These are phyloP conservation scores for Ochetophila trinervis DNA, from an alignment of 306 rosid species.

Conservation along the genomic window DNA sequence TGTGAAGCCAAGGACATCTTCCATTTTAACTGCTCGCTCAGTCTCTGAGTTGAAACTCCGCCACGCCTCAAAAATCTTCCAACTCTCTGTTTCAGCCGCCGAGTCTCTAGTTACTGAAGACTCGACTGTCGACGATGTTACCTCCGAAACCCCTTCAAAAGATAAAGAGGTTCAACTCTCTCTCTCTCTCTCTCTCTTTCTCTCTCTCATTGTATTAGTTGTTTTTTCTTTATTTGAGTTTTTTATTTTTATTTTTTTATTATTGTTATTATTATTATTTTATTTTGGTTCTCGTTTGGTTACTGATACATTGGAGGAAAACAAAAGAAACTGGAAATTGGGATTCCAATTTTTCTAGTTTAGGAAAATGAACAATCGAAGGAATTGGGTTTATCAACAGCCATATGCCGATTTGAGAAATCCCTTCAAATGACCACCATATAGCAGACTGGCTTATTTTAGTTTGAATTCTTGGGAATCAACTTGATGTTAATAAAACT, in stretches of 20 bases:
- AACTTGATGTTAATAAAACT: no score
- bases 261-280: no score
- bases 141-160: conserved; percentile 20
- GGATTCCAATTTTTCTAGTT: background rate
- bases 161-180: conserved; percentile 32
- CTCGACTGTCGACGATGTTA: conserved; percentile 13
- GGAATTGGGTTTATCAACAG: background rate
- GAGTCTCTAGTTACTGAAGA: conserved; percentile 37
- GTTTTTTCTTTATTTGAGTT: background rate
- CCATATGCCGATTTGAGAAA: background rate
- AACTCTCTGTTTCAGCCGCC: conserved; percentile 32
- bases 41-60: conserved; percentile 5
- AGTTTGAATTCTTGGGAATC: background rate
- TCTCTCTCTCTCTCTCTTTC: conserved; percentile 1
- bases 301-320: background rate
- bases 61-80: conserved; percentile 2
- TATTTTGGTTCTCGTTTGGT: conserved; percentile 3
- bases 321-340: background rate
- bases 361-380: background rate
- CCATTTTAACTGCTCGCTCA: conserved; percentile 14
- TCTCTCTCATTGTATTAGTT: background rate
- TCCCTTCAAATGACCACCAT: no score
- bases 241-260: no score
- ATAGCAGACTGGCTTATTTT: no score
- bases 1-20: conserved; percentile 20